A percentile compares a stretch with the other conserved stretches of the same genome.
These are phyloP conservation scores for Candolleomyces aberdarensis DNA, from an alignment of 768 basidiomycete genomes.

Conservation along the genomic window DNA sequence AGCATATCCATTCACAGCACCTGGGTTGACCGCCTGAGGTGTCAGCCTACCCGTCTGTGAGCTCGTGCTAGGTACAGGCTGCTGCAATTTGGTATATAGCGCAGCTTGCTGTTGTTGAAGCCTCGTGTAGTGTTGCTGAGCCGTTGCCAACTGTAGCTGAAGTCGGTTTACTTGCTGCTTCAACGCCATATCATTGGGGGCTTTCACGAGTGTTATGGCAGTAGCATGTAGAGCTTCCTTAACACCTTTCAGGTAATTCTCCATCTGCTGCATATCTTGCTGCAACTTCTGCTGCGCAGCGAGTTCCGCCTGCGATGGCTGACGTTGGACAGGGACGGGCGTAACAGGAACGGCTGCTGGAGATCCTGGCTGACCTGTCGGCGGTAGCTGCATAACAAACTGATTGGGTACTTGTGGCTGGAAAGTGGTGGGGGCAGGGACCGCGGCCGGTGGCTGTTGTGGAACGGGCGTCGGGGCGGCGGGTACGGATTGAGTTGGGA, in stretches of 20 bases:
- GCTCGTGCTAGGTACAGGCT: too few species aligned
- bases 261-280: not conserved
- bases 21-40: not conserved
- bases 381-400: not conserved
- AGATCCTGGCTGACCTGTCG: not conserved
- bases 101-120: too few species aligned
- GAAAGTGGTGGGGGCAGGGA: not conserved
- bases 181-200: not conserved
- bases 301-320: too few species aligned
- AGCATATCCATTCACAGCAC: not conserved
- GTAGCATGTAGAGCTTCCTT: not conserved
- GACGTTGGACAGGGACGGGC: too few species aligned
- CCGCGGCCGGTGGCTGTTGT: not conserved
- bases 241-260: not conserved
- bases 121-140: not conserved
- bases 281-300: not conserved
- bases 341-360: not conserved
- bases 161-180: not conserved
- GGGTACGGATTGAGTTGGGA: slow-evolving; percentile 9
- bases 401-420: not conserved
- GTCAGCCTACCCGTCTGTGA: not conserved
- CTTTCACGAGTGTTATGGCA: not conserved
- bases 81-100: too few species aligned
- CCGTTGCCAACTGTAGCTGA: not conserved
- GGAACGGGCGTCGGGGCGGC: slow-evolving; percentile 12